These are phyloP conservation scores for Puccinia hordei DNA, from an alignment of 1,284 basidiomycete species.

Conservation along the genomic window DNA sequence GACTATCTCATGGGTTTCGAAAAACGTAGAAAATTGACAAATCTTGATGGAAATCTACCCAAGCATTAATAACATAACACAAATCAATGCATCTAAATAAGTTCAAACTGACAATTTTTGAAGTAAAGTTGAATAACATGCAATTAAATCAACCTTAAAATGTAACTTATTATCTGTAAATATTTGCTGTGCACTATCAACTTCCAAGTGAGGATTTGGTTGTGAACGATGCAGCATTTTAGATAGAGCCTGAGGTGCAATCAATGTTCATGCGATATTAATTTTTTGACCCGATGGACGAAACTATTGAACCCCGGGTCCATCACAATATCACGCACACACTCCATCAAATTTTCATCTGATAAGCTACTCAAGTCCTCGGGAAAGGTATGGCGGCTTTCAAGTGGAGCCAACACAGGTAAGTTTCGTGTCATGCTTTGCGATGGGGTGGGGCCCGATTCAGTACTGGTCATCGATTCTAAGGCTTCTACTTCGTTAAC, in stretches of 20 bases:
- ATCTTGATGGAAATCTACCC: no score
- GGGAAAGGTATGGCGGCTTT: neutral
- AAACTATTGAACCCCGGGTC: constrained; percentile 26
- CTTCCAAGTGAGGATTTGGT: neutral
- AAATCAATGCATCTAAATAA: no score
- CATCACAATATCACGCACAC: constrained; percentile 4
- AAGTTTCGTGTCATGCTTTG: neutral
- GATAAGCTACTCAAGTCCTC: constrained; percentile 1
- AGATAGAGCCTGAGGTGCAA: neutral
- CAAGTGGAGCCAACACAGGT: neutral
- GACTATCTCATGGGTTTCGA: no score
- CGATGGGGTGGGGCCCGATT: neutral
- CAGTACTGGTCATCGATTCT: neutral
- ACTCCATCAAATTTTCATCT: constrained; percentile 24
- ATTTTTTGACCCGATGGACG: constrained; percentile 6
- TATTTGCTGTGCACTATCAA: neutral
- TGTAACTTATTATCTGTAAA: no score
- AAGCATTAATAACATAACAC: no score
- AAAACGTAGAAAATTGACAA: no score
- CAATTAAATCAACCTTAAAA: no score
- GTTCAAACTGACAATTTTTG: no score
- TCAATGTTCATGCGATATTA: neutral
- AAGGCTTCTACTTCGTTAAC: neutral
- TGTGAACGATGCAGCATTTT: neutral
- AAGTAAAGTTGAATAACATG: no score